Percentiles rank a stretch among this genome's conserved stretches.
These are phyloP conservation scores for Tieghemiomyces parasiticus DNA, from an alignment of 192 early-diverging fungal genomes.

Conservation along the genomic window DNA sequence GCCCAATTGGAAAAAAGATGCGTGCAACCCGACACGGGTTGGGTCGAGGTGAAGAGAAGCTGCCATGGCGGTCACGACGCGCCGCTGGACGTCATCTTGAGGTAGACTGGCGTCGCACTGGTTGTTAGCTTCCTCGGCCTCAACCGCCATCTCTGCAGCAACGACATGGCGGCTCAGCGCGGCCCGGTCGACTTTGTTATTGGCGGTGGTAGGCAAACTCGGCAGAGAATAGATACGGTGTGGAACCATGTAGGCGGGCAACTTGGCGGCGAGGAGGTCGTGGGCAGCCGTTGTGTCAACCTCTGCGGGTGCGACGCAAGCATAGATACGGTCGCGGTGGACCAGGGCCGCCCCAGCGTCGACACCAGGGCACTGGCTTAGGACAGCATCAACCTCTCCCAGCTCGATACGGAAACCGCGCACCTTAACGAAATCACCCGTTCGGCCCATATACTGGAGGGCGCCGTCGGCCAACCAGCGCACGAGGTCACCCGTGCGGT, in stretches of 20 bases:
- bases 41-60: background rate
- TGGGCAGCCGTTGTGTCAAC: background rate
- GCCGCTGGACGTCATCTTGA: background rate
- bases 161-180: background rate
- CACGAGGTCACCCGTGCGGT: background rate
- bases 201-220: background rate
- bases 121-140: no score
- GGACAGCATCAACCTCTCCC: background rate
- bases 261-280: background rate
- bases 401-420: constrained; percentile 2
- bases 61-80: background rate
- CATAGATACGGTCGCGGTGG: background rate
- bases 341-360: background rate
- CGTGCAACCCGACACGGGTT: background rate
- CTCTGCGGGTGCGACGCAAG: background rate
- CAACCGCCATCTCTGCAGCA: no score
- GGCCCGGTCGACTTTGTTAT: background rate
- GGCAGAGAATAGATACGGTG: background rate
- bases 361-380: background rate
- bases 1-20: constrained; percentile 4
- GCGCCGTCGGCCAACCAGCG: constrained; percentile 2
- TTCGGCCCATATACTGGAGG: background rate
- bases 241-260: constrained; percentile 6
- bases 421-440: background rate
- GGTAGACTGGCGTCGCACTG: background rate